A percentile compares a stretch with the other conserved stretches of the same genome.
Conservation (phyloP, 148 eudicot species). For the Heliosperma pusillum region DNA sequence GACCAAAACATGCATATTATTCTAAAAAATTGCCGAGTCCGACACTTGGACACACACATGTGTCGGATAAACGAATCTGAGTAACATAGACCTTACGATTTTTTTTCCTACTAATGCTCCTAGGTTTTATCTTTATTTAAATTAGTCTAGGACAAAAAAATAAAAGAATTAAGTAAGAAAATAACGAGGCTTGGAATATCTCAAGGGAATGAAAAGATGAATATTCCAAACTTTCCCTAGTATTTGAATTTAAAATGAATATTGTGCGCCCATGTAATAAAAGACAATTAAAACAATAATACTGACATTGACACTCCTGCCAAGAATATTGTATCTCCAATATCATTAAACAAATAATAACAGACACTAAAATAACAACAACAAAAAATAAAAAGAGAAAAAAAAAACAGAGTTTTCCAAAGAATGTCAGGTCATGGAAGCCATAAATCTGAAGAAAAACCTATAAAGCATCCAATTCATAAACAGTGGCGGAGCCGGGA, state of each 20-base stretch:
- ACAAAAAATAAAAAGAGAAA: background rate
- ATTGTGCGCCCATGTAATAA: background rate
- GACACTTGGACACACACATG: too few species aligned
- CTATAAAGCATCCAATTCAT: background rate
- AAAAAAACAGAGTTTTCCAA: background rate
- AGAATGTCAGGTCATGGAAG: conserved; percentile 18
- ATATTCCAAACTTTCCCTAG: background rate
- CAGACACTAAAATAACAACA: background rate
- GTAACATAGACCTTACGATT: too few species aligned
- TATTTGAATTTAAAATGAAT: conserved; percentile 8
- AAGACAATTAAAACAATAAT: conserved; percentile 14
- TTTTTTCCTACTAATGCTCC: too few species aligned
- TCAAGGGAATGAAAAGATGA: background rate
- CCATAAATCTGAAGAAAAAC: background rate
- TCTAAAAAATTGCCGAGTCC: too few species aligned
- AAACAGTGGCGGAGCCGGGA: background rate
- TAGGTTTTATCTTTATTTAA: too few species aligned
- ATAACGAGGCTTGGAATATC: background rate
- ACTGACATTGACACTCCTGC: conserved; percentile 19
- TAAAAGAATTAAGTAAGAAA: background rate
- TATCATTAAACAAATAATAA: conserved; percentile 1
- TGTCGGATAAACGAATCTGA: too few species aligned
- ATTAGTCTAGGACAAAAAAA: too few species aligned
- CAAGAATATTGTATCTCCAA: background rate
- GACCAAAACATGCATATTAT: too few species aligned